Conservation (phyloP, 148 eudicot genomes). For the Silene conica region DNA sequence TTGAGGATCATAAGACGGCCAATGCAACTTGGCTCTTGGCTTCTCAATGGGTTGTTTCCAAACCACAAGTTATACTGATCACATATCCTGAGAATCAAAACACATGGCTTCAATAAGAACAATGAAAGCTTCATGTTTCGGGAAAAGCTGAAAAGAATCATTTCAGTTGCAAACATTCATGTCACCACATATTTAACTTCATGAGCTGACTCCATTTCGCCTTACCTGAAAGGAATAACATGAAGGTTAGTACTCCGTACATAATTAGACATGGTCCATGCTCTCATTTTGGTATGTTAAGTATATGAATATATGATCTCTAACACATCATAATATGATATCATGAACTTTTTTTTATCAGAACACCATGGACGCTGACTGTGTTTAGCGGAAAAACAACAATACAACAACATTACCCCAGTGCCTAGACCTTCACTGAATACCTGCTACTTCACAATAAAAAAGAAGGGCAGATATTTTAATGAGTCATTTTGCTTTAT, state of each 20-base stretch:
- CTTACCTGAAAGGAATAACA: background rate
- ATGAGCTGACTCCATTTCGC: background rate
- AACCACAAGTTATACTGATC: slow-evolving; percentile 1
- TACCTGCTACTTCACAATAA: too few species aligned
- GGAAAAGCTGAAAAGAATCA: slow-evolving; percentile 13
- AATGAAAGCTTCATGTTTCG: background rate
- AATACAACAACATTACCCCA: too few species aligned
- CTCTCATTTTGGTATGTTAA: too few species aligned
- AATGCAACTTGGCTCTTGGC: slow-evolving; percentile 14
- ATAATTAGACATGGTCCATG: too few species aligned
- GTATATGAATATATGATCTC: too few species aligned
- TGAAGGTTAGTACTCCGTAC: background rate
- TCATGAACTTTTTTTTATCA: too few species aligned
- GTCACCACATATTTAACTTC: background rate
- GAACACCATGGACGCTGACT: too few species aligned
- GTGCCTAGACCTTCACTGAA: too few species aligned
- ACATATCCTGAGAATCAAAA: slow-evolving; percentile 3
- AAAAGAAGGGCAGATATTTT: too few species aligned
- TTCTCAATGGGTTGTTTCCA: slow-evolving; percentile 16
- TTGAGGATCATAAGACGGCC: slow-evolving; percentile 2
- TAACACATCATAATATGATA: too few species aligned
- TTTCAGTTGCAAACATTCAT: background rate
- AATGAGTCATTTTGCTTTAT: too few species aligned
- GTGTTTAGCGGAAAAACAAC: too few species aligned
- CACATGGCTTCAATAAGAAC: background rate